These are phyloP conservation scores for Phytomonas sp. DNA, from an alignment of 208 protist genomes.

Conservation along the genomic window DNA sequence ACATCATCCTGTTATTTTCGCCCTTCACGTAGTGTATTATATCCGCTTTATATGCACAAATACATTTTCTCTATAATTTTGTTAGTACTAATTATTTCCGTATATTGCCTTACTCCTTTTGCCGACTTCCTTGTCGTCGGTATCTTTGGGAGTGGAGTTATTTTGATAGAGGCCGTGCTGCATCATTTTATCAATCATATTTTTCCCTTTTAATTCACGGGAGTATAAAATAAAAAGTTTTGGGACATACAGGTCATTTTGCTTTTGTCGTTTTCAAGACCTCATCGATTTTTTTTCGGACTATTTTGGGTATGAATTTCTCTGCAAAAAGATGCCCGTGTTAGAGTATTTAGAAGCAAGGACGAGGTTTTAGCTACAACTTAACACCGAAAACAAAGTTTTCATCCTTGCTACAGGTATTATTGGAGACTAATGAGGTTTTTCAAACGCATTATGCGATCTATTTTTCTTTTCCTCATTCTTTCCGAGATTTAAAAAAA, in stretches of 20 bases:
- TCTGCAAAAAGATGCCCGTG: not conserved
- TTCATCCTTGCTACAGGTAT: not conserved
- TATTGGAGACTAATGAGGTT: not conserved
- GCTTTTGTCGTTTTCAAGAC: not conserved
- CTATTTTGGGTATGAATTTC: not conserved
- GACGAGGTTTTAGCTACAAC: not conserved
- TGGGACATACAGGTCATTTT: not conserved
- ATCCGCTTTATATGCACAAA: not conserved
- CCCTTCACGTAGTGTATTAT: not conserved
- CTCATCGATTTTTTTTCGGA: not conserved
- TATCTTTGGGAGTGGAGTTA: not conserved
- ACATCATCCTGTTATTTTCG: not conserved
- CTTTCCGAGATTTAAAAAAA: not conserved
- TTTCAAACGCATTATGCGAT: not conserved
- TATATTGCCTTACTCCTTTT: not conserved
- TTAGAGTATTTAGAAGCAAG: not conserved
- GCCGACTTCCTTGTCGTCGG: not conserved
- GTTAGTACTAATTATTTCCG: not conserved
- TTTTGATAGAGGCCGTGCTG: not conserved
- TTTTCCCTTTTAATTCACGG: not conserved
- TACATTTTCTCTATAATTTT: not conserved
- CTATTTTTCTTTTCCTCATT: not conserved
- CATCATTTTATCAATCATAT: not conserved
- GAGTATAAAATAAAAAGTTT: not conserved
- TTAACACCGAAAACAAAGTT: not conserved